phyloP scores from a whole-genome alignment of 148 eudicot species.

The Fagopyrum homotropicum region DNA sequence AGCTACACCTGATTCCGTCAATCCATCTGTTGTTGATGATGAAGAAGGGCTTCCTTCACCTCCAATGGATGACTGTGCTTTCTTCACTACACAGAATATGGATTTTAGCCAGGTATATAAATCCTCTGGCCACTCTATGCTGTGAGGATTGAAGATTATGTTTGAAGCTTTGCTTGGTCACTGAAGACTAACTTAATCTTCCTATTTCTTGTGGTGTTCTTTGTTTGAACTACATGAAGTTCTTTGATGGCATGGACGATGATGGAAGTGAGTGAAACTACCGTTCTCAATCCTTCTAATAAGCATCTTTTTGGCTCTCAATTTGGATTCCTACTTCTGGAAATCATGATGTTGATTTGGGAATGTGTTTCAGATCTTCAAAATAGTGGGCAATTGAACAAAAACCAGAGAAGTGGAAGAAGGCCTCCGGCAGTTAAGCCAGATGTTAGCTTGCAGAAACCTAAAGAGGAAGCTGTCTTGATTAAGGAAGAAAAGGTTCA shows the following conservation, averaged over 20 bases:
- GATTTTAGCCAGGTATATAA: slow-evolving; percentile 57
- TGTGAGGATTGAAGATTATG: not conserved
- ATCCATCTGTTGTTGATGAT: slow-evolving; percentile 73
- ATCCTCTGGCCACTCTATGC: not conserved
- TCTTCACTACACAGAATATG: slow-evolving; percentile 52
- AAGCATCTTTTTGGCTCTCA: slow-evolving; percentile 32
- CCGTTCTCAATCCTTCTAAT: slow-evolving; percentile 24
- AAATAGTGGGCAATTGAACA: slow-evolving; percentile 57
- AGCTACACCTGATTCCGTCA: slow-evolving; percentile 67
- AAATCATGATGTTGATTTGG: slow-evolving; percentile 26
- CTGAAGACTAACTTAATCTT: slow-evolving; percentile 30
- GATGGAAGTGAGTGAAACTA: slow-evolving; percentile 82
- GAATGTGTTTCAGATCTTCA: slow-evolving; percentile 64
- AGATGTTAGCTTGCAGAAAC: slow-evolving; percentile 28
- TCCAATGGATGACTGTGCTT: slow-evolving; percentile 71
- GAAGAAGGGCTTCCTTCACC: slow-evolving; percentile 98
- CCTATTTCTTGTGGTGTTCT: not conserved
- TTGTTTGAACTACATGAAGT: slow-evolving; percentile 35
- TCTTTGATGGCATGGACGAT: slow-evolving; percentile 92
- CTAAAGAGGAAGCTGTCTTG: slow-evolving; percentile 14
- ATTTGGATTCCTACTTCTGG: slow-evolving; percentile 35
- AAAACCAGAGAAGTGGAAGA: slow-evolving; percentile 46
- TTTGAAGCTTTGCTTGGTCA: slow-evolving; percentile 9
- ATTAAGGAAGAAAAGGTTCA: slow-evolving; percentile 38
- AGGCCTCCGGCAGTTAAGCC: slow-evolving; percentile 36